Percentiles rank a stretch among this genome's conserved stretches.
Conservation (phyloP, 306 rosid genomes). For the Lagenaria siceraria region DNA sequence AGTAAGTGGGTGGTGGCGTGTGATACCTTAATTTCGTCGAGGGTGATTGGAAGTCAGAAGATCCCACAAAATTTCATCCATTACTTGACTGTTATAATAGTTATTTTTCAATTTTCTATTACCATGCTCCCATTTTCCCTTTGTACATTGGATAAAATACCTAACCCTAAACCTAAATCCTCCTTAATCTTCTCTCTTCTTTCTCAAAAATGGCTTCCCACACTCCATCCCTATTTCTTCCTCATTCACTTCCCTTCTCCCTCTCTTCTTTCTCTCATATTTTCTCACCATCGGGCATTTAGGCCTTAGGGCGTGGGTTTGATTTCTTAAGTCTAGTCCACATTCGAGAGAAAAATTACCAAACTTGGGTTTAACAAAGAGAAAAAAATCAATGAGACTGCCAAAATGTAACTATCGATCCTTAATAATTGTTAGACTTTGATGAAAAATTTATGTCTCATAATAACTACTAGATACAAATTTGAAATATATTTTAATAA, state of each 20-base stretch:
- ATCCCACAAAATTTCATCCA: background rate
- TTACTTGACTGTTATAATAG: background rate
- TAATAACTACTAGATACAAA: too few species aligned
- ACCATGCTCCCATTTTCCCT: background rate
- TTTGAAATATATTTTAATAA: too few species aligned
- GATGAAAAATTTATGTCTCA: too few species aligned
- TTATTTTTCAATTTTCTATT: background rate
- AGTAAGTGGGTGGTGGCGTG: background rate
- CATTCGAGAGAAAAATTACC: too few species aligned
- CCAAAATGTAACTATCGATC: too few species aligned
- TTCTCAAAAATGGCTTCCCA: background rate
- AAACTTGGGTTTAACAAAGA: too few species aligned
- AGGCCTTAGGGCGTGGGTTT: too few species aligned
- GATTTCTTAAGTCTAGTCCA: too few species aligned
- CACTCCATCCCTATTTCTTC: background rate
- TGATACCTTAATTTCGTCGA: slow-evolving; percentile 6
- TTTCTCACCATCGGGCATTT: background rate
- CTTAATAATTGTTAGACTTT: too few species aligned
- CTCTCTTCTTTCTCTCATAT: background rate
- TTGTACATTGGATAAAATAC: background rate
- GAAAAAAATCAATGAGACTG: too few species aligned
- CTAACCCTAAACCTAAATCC: background rate
- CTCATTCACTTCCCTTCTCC: background rate
- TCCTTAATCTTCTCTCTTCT: background rate
- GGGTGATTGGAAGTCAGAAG: background rate